These are phyloP conservation scores for Colletotrichum sp. DNA, from an alignment of 2,329 filamentous ascomycete species.

Conservation along the genomic window DNA sequence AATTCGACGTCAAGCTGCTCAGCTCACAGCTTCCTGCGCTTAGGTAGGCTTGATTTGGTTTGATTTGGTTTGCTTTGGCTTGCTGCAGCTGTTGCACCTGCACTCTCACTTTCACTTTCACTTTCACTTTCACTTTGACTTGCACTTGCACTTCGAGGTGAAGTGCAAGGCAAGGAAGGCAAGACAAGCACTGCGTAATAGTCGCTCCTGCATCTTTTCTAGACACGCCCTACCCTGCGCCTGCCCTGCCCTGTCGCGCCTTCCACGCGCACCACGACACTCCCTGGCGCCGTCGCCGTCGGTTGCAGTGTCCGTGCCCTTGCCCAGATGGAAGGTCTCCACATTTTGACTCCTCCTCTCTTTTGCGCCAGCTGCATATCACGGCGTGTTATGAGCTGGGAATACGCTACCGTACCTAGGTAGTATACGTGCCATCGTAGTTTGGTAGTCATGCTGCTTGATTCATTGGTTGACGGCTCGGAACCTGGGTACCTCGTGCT, in stretches of 20 bases:
- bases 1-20: neutral
- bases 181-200: neutral
- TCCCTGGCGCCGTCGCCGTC: neutral
- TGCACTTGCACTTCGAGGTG: neutral
- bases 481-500: neutral
- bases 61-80: neutral
- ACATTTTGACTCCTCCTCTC: neutral
- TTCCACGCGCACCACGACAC: neutral
- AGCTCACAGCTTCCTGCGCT: neutral
- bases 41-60: neutral
- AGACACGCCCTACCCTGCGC: neutral
- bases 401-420: neutral
- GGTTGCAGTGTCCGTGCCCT: neutral
- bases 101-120: neutral
- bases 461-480: neutral
- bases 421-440: neutral
- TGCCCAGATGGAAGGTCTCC: neutral
- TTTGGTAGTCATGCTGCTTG: neutral
- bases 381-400: neutral
- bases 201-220: too few relatives aligned
- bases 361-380: slow-evolving; percentile 2
- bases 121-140: too few relatives aligned
- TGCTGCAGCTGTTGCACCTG: neutral
- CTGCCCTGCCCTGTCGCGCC: neutral
- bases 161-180: neutral